phyloP scores from a whole-genome alignment of 2,329 filamentous ascomycete genomes.

The Trichophyton equinum region DNA sequence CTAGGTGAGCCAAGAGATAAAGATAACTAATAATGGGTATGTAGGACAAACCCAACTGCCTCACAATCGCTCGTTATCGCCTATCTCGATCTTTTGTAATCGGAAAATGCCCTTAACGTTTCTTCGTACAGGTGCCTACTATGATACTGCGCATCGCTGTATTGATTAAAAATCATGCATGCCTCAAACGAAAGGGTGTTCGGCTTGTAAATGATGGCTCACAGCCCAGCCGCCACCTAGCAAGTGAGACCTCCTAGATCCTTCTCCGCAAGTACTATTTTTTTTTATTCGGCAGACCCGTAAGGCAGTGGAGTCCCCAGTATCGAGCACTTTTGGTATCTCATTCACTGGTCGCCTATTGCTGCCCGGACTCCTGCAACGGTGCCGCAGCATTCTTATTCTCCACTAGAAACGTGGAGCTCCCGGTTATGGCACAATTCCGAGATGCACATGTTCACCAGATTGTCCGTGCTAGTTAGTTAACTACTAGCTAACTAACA shows the following conservation, averaged over 20 bases:
- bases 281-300: neutral
- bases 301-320: neutral
- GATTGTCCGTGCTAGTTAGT: neutral
- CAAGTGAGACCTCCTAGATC: neutral
- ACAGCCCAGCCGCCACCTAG: neutral
- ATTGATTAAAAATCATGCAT: neutral
- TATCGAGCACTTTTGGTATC: neutral
- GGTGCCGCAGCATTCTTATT: neutral
- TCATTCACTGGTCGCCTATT: neutral
- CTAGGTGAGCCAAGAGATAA: neutral
- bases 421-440: neutral
- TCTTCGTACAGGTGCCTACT: neutral
- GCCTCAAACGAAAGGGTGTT: neutral
- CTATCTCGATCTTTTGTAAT: no score
- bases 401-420: neutral
- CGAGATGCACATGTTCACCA: neutral
- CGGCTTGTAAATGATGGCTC: neutral
- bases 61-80: neutral
- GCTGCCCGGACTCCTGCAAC: neutral
- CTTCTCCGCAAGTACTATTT: neutral
- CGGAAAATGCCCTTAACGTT: neutral
- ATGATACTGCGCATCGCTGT: neutral
- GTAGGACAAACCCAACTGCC: neutral
- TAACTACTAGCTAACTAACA: no score
- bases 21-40: neutral